Conservation (phyloP, 192 early-diverging fungal genomes). For the Coemansia sp. region DNA sequence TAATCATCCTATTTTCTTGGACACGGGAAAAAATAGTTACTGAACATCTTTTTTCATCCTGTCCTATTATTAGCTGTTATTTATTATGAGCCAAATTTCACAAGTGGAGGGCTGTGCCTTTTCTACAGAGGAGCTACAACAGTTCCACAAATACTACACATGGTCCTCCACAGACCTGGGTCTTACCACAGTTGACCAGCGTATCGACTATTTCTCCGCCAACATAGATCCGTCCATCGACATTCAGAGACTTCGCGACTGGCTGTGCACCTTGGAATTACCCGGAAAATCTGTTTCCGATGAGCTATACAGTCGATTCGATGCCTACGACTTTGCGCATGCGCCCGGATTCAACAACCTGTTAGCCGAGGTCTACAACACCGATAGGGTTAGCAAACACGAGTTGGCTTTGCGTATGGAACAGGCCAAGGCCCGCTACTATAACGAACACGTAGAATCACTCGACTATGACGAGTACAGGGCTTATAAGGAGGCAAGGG, state of each 20-base stretch:
- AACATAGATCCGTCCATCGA: constrained; percentile 15
- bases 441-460: constrained; percentile 24
- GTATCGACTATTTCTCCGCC: constrained; percentile 29
- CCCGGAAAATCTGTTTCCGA: constrained; percentile 6
- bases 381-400: constrained; percentile 17
- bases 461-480: constrained; percentile 30
- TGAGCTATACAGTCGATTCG: constrained; percentile 35
- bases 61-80: not conserved
- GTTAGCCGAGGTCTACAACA: constrained; percentile 28
- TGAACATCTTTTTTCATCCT: not conserved
- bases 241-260: constrained; percentile 23
- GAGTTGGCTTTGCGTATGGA: constrained; percentile 41
- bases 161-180: constrained; percentile 17
- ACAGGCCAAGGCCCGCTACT: constrained; percentile 41
- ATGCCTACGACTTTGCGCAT: constrained; percentile 36
- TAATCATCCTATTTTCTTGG: not conserved
- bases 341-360: constrained; percentile 43
- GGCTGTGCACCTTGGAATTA: constrained; percentile 44
- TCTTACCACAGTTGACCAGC: constrained; percentile 14
- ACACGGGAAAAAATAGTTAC: not conserved
- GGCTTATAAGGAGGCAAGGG: constrained; percentile 16
- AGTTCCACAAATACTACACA: constrained; percentile 44
- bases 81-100: constrained; percentile 22
- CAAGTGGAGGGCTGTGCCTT: constrained; percentile 49
- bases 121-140: constrained; percentile 48